Percentiles rank a stretch among this genome's conserved stretches.
These are phyloP conservation scores for Colletotrichum acutatum DNA, from an alignment of 2,329 filamentous ascomycete species.

Conservation along the genomic window DNA sequence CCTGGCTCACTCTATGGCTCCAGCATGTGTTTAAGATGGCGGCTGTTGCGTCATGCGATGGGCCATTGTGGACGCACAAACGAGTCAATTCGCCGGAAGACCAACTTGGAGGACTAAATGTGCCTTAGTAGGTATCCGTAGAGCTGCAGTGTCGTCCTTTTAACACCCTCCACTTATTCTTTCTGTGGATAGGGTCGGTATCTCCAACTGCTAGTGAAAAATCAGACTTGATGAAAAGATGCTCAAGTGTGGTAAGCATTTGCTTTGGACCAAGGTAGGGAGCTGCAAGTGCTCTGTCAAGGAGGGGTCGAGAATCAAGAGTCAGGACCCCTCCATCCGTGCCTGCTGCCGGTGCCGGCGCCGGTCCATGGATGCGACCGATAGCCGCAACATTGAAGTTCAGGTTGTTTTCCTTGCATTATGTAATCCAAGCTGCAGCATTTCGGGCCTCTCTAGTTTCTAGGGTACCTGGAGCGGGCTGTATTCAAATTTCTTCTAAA, in stretches of 20 bases:
- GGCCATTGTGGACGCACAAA: conserved; percentile 19
- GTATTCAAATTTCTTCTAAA: too few species aligned
- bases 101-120: not conserved
- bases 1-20: not conserved
- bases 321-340: conserved; percentile 11
- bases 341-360: conserved; percentile 18
- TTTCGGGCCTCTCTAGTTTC: too few species aligned
- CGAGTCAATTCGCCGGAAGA: conserved; percentile 4
- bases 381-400: not conserved
- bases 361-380: not conserved
- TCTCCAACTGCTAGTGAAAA: not conserved
- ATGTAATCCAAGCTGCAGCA: not conserved
- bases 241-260: not conserved
- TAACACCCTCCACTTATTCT: conserved; percentile 10
- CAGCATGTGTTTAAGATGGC: not conserved
- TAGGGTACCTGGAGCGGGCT: too few species aligned
- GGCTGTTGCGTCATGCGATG: conserved; percentile 31
- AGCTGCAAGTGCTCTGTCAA: not conserved
- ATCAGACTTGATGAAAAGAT: conserved; percentile 10
- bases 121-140: not conserved
- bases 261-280: not conserved
- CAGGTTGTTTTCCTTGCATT: not conserved
- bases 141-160: not conserved
- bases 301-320: not conserved
- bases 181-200: conserved; percentile 11